Evolutionary conservation across 805 yeast species (phyloP).

Genomic region (Metschnikowia santaceciliae): DNA sequence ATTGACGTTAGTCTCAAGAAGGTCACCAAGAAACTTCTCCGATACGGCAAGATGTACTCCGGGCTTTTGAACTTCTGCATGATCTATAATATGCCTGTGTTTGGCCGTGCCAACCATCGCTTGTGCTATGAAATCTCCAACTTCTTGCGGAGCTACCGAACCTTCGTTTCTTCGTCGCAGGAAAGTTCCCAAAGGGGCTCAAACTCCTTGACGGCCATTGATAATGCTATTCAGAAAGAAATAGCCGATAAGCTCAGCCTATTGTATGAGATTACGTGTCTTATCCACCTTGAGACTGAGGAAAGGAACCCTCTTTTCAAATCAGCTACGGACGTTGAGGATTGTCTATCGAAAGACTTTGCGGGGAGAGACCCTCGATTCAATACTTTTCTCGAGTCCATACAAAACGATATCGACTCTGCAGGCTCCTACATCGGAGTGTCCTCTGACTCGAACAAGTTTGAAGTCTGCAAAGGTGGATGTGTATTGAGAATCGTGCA

Average conservation of each 20-base stretch:
- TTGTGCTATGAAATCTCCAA: slow-evolving; percentile 55
- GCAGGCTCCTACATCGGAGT: slow-evolving; percentile 45
- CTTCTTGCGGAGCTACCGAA: slow-evolving; percentile 25
- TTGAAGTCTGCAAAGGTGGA: slow-evolving; percentile 74
- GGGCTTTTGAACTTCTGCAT: slow-evolving; percentile 60
- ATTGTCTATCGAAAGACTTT: slow-evolving; percentile 7
- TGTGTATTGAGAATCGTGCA: slow-evolving; percentile 61
- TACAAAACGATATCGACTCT: slow-evolving; percentile 38
- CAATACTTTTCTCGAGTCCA: slow-evolving; percentile 31
- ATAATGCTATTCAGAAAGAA: slow-evolving; percentile 29
- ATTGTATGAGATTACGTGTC: slow-evolving; percentile 52
- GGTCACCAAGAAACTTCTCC: slow-evolving; percentile 56
- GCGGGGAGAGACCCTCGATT: slow-evolving; percentile 21
- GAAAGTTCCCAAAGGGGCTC: slow-evolving; percentile 45
- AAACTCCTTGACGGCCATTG: slow-evolving; percentile 59
- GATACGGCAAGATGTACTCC: slow-evolving; percentile 59
- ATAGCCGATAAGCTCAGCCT: slow-evolving; percentile 41
- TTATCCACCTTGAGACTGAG: slow-evolving; percentile 48
- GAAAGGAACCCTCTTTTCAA: slow-evolving; percentile 24
- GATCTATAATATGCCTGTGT: slow-evolving; percentile 47
- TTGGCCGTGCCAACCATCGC: slow-evolving; percentile 73
- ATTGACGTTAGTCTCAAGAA: slow-evolving; percentile 73
- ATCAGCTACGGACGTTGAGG: slow-evolving; percentile 14
- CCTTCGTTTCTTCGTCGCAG: slow-evolving; percentile 45
- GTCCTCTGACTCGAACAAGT: slow-evolving; percentile 46